Percentiles rank a stretch among this genome's conserved stretches.
These are phyloP conservation scores for Metschnikowia lachancei DNA, from an alignment of 805 yeast species.

Conservation along the genomic window DNA sequence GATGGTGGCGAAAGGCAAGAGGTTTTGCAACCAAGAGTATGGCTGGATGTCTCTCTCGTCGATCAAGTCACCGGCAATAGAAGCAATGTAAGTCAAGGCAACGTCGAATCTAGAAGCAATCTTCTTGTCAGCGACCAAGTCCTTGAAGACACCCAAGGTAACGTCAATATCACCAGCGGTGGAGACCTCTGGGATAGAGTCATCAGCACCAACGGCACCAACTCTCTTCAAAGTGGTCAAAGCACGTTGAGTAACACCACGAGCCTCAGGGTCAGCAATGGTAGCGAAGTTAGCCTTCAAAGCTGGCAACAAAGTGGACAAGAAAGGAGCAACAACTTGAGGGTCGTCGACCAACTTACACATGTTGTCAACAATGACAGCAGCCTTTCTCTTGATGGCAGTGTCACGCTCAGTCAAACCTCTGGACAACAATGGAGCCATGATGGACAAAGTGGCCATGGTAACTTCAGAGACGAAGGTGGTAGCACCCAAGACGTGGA, in stretches of 20 bases:
- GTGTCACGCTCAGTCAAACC: constrained; percentile 99
- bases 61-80: constrained; percentile 97
- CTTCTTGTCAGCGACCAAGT: constrained; percentile 65
- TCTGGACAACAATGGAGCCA: constrained; percentile 98
- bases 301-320: constrained; percentile 93
- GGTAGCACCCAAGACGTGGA: constrained; percentile 98
- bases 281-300: constrained; percentile 89
- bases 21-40: constrained; percentile 81
- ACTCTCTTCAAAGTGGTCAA: constrained; percentile 97
- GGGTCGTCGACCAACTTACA: constrained; percentile 99
- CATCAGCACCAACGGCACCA: constrained; percentile 92
- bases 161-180: constrained; percentile 96
- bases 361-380: constrained; percentile 99
- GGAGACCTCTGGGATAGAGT: constrained; percentile 92
- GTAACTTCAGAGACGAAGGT: constrained; percentile 99
- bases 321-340: constrained; percentile 99
- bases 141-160: constrained; percentile 77
- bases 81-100: constrained; percentile 81
- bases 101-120: constrained; percentile 73
- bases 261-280: constrained; percentile 99
- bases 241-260: constrained; percentile 97
- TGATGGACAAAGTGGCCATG: constrained; percentile 97
- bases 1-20: constrained; percentile 92
- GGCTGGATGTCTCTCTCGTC: constrained; percentile 95
- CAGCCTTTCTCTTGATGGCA: constrained; percentile 98